These are phyloP conservation scores for Dendrobium chrysotoxum DNA, from an alignment of 106 monocot species.

Conservation along the genomic window DNA sequence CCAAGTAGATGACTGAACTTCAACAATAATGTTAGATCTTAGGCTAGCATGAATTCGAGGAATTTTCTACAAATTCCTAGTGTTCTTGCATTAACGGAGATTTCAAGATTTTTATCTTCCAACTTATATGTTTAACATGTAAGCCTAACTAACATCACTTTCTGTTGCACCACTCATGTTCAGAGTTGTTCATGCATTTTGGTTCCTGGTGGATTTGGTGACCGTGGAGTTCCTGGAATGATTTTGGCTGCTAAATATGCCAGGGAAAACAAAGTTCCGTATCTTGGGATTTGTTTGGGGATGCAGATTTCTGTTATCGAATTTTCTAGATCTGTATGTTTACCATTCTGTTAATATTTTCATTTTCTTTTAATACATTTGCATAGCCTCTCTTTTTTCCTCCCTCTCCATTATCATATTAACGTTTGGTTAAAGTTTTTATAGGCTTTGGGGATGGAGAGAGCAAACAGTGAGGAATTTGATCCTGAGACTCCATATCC, in stretches of 20 bases:
- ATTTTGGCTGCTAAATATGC: constrained; percentile 82
- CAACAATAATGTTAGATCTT: too few species aligned
- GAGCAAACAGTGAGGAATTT: constrained; percentile 84
- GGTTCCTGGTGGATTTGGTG: constrained; percentile 79
- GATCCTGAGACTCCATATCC: constrained; percentile 40
- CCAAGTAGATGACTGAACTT: too few species aligned
- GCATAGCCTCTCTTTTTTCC: not conserved
- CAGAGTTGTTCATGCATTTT: constrained; percentile 72
- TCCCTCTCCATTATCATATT: not conserved
- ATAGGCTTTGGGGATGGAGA: constrained; percentile 49
- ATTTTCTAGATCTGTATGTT: constrained; percentile 53
- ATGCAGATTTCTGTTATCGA: constrained; percentile 92
- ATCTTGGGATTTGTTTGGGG: constrained; percentile 63
- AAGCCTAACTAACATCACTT: not conserved
- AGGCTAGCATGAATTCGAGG: not conserved
- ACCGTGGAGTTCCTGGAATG: constrained; percentile 81
- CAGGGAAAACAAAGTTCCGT: constrained; percentile 71
- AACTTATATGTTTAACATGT: not conserved
- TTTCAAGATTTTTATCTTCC: not conserved
- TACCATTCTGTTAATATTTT: not conserved
- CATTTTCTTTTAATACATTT: not conserved
- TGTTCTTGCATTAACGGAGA: not conserved
- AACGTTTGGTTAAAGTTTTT: not conserved
- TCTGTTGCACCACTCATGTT: constrained; percentile 1
- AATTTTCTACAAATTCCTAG: not conserved